Conservation (phyloP, 208 protist species). For the Porcisia deanei region DNA sequence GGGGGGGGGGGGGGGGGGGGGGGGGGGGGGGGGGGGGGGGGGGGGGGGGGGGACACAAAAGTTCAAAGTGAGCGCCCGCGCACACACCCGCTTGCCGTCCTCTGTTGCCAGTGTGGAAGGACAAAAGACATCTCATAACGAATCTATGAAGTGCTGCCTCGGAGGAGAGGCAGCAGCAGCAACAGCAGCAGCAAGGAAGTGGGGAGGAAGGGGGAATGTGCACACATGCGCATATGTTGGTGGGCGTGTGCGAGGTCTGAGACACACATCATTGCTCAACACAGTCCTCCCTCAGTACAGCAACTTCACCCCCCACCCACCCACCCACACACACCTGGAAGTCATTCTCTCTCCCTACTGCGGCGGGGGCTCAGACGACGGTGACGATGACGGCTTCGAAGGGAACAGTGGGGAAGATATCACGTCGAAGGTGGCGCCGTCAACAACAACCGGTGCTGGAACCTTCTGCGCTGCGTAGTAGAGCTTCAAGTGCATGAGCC, state of each 20-base stretch:
- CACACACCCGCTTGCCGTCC: background rate
- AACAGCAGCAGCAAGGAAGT: background rate
- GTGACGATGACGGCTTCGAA: background rate
- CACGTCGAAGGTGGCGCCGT: constrained; percentile 50
- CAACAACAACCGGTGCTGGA: constrained; percentile 43
- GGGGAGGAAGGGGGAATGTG: background rate
- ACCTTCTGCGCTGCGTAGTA: constrained; percentile 43
- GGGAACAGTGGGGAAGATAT: constrained; percentile 35
- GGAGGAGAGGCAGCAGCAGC: background rate
- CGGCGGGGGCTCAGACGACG: background rate
- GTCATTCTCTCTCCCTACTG: background rate
- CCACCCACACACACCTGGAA: background rate
- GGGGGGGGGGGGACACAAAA: background rate
- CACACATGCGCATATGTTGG: background rate
- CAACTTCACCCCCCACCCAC: too few relatives aligned
- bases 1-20: too few relatives aligned
- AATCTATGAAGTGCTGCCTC: constrained; percentile 8
- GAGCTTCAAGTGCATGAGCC: constrained; percentile 32
- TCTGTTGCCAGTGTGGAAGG: background rate
- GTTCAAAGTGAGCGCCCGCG: background rate
- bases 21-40: background rate
- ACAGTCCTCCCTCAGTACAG: background rate
- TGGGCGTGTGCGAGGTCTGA: background rate
- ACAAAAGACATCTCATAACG: background rate
- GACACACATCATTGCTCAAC: background rate